A percentile compares a stretch with the other conserved stretches of the same genome.
Conservation (phyloP, 169 alveolate species). For the Babesia bigemina region DNA sequence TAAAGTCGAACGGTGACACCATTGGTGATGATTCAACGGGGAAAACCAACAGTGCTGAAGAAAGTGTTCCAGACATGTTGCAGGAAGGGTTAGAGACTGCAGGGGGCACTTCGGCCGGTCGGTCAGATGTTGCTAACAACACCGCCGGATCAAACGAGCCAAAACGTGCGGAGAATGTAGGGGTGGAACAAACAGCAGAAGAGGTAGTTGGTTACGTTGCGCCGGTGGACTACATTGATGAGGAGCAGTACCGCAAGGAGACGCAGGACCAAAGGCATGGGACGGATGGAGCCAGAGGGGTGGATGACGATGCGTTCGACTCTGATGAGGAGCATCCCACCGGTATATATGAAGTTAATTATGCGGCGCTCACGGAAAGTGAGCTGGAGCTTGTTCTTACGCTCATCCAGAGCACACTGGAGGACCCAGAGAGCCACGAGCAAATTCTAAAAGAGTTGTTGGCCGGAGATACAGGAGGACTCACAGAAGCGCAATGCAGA, state of each 20-base stretch:
- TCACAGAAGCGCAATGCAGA: slow-evolving; percentile 32
- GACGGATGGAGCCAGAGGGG: background rate
- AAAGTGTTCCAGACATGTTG: background rate
- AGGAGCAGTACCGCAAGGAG: slow-evolving; percentile 12
- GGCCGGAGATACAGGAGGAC: slow-evolving; percentile 25
- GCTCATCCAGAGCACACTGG: slow-evolving; percentile 39
- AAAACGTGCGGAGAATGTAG: no score
- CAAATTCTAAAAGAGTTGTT: slow-evolving; percentile 26
- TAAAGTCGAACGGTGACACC: background rate
- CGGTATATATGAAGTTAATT: slow-evolving; percentile 36
- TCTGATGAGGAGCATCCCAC: slow-evolving; percentile 30
- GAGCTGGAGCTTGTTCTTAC: slow-evolving; percentile 29
- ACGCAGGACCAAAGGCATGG: background rate
- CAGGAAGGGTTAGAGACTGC: no score
- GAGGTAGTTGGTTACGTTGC: slow-evolving; percentile 16
- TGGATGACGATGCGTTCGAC: background rate
- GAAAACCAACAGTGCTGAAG: background rate
- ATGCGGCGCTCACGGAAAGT: slow-evolving; percentile 20
- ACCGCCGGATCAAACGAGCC: background rate
- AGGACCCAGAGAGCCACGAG: slow-evolving; percentile 23
- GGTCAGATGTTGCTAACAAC: background rate
- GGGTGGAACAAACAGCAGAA: background rate
- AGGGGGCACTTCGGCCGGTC: background rate
- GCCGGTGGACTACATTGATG: slow-evolving; percentile 36
- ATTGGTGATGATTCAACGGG: background rate